A percentile compares a stretch with the other conserved stretches of the same genome.
Evolutionary conservation across 169 alveolate genomes (phyloP).

Genomic region (Eimeria mitis): DNA sequence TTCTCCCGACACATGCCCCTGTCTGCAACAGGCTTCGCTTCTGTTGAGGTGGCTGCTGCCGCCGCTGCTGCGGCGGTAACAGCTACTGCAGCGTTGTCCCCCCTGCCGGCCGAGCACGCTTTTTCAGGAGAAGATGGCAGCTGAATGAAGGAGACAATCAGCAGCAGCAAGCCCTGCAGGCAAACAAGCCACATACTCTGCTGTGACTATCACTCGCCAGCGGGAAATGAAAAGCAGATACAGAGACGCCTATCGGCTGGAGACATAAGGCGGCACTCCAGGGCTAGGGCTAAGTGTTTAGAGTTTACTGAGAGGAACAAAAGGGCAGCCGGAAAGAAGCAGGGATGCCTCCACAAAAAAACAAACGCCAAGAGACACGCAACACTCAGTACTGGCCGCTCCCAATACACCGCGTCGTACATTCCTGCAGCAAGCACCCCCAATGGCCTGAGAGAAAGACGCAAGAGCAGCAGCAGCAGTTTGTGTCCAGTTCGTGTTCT

Average conservation of each 20-base stretch:
- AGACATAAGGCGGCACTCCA: too few species aligned
- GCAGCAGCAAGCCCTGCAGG: slow-evolving; percentile 45
- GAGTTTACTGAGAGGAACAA: slow-evolving; percentile 5
- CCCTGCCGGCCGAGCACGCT: not conserved
- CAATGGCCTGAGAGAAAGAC: not conserved
- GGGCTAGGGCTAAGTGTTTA: not conserved
- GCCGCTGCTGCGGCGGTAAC: not conserved
- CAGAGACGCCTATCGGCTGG: not conserved
- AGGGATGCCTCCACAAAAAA: slow-evolving; percentile 36
- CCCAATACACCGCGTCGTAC: slow-evolving; percentile 53
- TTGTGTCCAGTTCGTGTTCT: not conserved
- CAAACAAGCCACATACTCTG: not conserved
- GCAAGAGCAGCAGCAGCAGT: not conserved
- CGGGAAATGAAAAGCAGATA: not conserved
- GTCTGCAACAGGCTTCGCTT: not conserved
- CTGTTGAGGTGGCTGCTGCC: not conserved
- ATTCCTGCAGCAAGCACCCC: slow-evolving; percentile 55
- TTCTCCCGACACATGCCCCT: not conserved
- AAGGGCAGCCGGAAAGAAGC: slow-evolving; percentile 7
- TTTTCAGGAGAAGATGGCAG: slow-evolving; percentile 11
- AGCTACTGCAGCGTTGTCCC: not conserved
- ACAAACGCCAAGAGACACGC: slow-evolving; percentile 10
- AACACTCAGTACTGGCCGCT: slow-evolving; percentile 27
- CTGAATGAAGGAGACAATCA: slow-evolving; percentile 42
- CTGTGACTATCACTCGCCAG: not conserved